Evolutionary conservation across 176 grass and related monocot genomes (phyloP).

Genomic region (Otatea glauca): DNA sequence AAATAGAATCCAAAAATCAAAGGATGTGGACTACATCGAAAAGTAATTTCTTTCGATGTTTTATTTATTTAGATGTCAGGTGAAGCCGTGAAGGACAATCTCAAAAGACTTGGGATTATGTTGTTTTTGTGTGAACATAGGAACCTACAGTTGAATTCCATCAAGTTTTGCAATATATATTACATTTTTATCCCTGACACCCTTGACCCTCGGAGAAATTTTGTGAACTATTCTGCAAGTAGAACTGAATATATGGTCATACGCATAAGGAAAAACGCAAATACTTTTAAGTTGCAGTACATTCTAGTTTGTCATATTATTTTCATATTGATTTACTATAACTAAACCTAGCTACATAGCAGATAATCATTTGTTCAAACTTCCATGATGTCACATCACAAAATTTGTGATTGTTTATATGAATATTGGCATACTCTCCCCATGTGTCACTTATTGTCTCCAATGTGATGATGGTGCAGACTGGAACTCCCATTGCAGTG

Average conservation of each 20-base stretch:
- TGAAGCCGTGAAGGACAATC: neutral
- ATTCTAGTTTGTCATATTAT: constrained; percentile 19
- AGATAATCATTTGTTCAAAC: constrained; percentile 34
- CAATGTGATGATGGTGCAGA: constrained; percentile 46
- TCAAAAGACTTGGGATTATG: neutral
- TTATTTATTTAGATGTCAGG: neutral
- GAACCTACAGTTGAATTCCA: neutral
- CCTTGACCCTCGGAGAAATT: neutral
- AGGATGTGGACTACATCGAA: neutral
- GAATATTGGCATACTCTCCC: neutral
- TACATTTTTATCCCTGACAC: neutral
- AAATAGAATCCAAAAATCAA: neutral
- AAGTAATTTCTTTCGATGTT: neutral
- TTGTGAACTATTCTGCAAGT: neutral
- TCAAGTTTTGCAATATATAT: neutral
- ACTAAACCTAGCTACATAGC: neutral
- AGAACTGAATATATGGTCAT: neutral
- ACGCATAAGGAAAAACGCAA: neutral
- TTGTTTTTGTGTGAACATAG: neutral
- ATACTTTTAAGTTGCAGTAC: constrained; percentile 4
- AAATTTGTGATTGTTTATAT: neutral
- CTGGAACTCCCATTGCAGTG: constrained; percentile 43
- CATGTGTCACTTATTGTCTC: constrained; percentile 8
- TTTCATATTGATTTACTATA: constrained; percentile 28
- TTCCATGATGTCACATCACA: constrained; percentile 12